phyloP scores from a whole-genome alignment of 495 filamentous ascomycete species.

The Bathelium albidoporum region DNA sequence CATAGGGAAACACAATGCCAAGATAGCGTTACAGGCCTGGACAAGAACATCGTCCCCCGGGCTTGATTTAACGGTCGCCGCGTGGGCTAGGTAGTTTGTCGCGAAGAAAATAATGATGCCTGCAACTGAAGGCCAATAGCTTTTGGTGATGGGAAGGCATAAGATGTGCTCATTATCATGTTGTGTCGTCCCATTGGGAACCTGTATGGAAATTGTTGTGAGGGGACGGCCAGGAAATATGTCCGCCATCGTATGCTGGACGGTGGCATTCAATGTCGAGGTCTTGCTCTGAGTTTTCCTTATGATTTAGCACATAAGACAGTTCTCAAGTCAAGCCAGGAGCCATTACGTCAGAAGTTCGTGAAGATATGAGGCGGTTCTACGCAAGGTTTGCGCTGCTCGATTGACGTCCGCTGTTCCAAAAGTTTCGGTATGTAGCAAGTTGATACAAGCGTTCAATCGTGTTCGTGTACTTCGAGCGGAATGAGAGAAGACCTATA shows the following conservation, averaged over 20 bases:
- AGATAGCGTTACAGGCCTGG: slow-evolving; percentile 1
- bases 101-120: slow-evolving; percentile 2
- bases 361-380: not conserved
- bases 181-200: not conserved
- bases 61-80: not conserved
- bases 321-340: not conserved
- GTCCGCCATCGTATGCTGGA: not conserved
- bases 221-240: not conserved
- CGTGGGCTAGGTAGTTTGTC: slow-evolving; percentile 2
- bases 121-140: slow-evolving; percentile 2
- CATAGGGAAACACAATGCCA: slow-evolving; percentile 1
- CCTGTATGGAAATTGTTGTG: slow-evolving; percentile 1
- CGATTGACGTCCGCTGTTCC: not conserved
- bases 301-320: not conserved
- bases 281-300: not conserved
- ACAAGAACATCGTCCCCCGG: not conserved
- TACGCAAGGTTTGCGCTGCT: not conserved
- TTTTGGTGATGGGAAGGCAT: slow-evolving; percentile 1
- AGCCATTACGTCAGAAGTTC: not conserved
- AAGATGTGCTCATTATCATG: slow-evolving; percentile 3
- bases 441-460: not conserved
- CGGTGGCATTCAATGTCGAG: not conserved
- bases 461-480: not conserved
- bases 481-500: not conserved
- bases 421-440: not conserved